A percentile compares a stretch with the other conserved stretches of the same genome.
Conservation (phyloP, 1,284 basidiomycete species). For the Irpex lacteus region DNA sequence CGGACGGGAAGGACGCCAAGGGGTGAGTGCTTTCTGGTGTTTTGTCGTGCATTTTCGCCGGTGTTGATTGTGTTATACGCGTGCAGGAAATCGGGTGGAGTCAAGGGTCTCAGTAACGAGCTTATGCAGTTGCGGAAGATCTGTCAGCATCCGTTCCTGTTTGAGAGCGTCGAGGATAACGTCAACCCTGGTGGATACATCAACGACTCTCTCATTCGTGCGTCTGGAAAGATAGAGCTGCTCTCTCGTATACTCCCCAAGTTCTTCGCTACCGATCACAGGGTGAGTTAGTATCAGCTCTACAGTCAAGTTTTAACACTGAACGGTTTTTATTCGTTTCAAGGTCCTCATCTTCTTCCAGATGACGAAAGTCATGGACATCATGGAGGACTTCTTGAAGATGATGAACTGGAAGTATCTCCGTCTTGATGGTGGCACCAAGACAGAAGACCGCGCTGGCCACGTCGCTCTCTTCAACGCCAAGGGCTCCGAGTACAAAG, state of each 20-base stretch:
- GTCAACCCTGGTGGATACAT: conserved; percentile 81
- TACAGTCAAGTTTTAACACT: not conserved
- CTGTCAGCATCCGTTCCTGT: conserved; percentile 97
- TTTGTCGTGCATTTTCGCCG: not conserved
- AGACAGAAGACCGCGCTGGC: conserved; percentile 94
- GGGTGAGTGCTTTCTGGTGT: conserved; percentile 43
- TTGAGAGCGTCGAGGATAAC: conserved; percentile 92
- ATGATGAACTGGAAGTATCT: conserved; percentile 90
- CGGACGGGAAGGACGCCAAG: conserved; percentile 77
- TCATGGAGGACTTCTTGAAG: conserved; percentile 97
- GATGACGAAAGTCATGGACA: conserved; percentile 99
- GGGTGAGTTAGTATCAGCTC: conserved; percentile 47
- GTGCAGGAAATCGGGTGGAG: conserved; percentile 68
- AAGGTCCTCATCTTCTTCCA: conserved; percentile 99
- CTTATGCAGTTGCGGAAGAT: conserved; percentile 99
- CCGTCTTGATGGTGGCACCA: conserved; percentile 96
- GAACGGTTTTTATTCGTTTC: not conserved
- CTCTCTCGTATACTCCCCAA: conserved; percentile 93
- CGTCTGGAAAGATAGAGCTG: conserved; percentile 95
- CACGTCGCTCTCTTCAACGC: conserved; percentile 93
- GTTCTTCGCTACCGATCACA: conserved; percentile 89
- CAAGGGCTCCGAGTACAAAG: conserved; percentile 84
- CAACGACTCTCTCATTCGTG: conserved; percentile 85
- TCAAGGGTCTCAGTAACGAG: conserved; percentile 93
- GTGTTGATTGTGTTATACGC: not conserved